Conservation (phyloP, 2,329 filamentous ascomycete genomes). For the Byssothecium circinans region DNA sequence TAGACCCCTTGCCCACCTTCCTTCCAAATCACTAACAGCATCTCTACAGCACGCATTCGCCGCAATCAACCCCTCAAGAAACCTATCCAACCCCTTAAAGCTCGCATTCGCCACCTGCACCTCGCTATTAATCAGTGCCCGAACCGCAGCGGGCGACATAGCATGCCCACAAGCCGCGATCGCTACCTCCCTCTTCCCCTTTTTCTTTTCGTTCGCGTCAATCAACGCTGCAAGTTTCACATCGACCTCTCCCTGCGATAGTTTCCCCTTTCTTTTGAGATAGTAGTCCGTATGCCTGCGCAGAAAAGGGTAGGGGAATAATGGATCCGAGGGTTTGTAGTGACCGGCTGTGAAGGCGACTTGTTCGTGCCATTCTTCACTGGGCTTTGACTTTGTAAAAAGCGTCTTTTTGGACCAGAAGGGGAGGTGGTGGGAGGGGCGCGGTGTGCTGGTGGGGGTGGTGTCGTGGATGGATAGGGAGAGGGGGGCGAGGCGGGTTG, state of each 20-base stretch:
- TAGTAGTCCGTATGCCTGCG: slow-evolving; percentile 31
- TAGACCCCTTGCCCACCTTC: slow-evolving; percentile 27
- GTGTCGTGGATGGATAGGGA: no score
- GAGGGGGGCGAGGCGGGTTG: no score
- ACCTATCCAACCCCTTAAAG: slow-evolving; percentile 31
- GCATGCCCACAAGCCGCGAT: slow-evolving; percentile 34
- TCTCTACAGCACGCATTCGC: slow-evolving; percentile 27
- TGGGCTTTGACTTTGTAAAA: slow-evolving; percentile 29
- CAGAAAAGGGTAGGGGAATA: slow-evolving; percentile 27
- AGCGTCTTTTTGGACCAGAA: slow-evolving; percentile 19
- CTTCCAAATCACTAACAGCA: slow-evolving; percentile 29
- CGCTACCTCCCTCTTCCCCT: slow-evolving; percentile 27
- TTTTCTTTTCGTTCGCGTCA: slow-evolving; percentile 10
- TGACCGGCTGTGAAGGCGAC: slow-evolving; percentile 26
- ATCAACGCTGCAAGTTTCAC: slow-evolving; percentile 25
- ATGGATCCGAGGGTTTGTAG: slow-evolving; percentile 26
- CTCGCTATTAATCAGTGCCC: slow-evolving; percentile 26
- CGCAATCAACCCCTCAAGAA: slow-evolving; percentile 34
- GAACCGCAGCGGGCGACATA: slow-evolving; percentile 27
- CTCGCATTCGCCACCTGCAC: slow-evolving; percentile 28
- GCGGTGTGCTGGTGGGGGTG: neutral
- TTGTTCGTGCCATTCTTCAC: slow-evolving; percentile 33
- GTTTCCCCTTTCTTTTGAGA: slow-evolving; percentile 36
- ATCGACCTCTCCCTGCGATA: slow-evolving; percentile 25
- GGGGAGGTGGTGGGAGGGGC: neutral